phyloP scores from a whole-genome alignment of 1,284 basidiomycete species.

The Inonotus obliquus region DNA sequence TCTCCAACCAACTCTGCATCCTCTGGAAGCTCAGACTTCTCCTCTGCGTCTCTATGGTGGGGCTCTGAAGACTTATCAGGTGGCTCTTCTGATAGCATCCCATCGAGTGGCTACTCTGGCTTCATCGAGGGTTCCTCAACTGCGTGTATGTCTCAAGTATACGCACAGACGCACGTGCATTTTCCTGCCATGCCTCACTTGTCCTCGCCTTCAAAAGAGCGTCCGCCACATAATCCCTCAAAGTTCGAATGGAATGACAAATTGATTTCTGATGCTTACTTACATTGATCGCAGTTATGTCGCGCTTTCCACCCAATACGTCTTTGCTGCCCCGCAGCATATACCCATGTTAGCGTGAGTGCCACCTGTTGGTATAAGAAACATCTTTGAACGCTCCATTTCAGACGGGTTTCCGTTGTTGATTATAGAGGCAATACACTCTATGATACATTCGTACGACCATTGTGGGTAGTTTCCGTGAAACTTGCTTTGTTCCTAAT shows the following conservation, averaged over 20 bases:
- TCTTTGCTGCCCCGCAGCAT: slow-evolving; percentile 36
- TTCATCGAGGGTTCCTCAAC: background rate
- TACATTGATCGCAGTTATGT: slow-evolving; percentile 34
- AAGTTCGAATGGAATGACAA: slow-evolving; percentile 21
- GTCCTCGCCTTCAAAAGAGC: background rate
- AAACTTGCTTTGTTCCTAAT: background rate
- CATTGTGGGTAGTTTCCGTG: slow-evolving; percentile 37
- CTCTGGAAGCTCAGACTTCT: background rate
- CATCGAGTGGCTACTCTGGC: background rate
- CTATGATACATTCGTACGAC: slow-evolving; percentile 49
- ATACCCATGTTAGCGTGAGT: slow-evolving; percentile 53
- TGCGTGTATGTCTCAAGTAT: background rate
- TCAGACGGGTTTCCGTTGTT: slow-evolving; percentile 34
- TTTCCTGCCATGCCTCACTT: background rate
- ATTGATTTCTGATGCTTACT: background rate
- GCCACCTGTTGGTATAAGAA: background rate
- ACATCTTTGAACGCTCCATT: slow-evolving; percentile 26
- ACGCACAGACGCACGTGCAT: background rate
- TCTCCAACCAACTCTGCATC: slow-evolving; percentile 11
- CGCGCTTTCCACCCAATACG: slow-evolving; percentile 41
- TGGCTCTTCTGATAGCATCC: background rate
- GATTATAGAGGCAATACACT: slow-evolving; percentile 48
- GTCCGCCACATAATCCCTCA: slow-evolving; percentile 20
- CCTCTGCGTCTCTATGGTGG: background rate
- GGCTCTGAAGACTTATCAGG: background rate